Evolutionary conservation across 805 yeast species (phyloP).

Genomic region (Candida railenensis): DNA sequence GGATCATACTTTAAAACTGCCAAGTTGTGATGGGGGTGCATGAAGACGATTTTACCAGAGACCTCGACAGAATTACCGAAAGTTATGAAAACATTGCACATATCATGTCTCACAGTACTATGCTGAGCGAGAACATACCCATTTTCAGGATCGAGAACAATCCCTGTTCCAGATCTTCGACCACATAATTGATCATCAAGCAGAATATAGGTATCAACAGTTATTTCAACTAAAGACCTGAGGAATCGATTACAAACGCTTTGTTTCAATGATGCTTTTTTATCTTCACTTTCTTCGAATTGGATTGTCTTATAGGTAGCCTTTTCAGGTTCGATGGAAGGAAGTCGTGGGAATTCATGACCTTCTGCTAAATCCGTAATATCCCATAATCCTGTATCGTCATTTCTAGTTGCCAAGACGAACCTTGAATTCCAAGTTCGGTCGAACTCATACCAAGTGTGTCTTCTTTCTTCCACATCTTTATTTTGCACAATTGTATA

Average conservation of each 20-base stretch:
- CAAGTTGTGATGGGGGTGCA: constrained; percentile 86
- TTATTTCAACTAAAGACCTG: background rate
- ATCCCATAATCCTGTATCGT: constrained; percentile 57
- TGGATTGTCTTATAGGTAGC: constrained; percentile 75
- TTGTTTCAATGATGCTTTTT: constrained; percentile 6
- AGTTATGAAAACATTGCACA: constrained; percentile 70
- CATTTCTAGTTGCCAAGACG: constrained; percentile 63
- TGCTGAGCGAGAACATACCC: constrained; percentile 83
- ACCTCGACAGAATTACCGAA: constrained; percentile 83
- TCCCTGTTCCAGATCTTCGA: constrained; percentile 40
- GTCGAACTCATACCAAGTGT: constrained; percentile 20
- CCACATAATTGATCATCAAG: background rate
- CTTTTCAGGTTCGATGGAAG: constrained; percentile 52
- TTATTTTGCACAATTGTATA: background rate
- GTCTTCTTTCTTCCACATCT: constrained; percentile 70
- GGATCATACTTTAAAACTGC: constrained; percentile 85
- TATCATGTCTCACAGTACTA: constrained; percentile 76
- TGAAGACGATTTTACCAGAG: constrained; percentile 75
- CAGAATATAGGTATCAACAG: background rate
- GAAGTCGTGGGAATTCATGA: constrained; percentile 67
- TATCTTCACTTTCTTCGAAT: constrained; percentile 42
- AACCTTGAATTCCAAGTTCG: constrained; percentile 64
- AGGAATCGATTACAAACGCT: background rate
- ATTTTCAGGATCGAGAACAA: constrained; percentile 73
- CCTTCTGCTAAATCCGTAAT: constrained; percentile 31